Base-by-base conservation (phyloP, 768 basidiomycete genomes). In the Mycena galopus region DNA sequence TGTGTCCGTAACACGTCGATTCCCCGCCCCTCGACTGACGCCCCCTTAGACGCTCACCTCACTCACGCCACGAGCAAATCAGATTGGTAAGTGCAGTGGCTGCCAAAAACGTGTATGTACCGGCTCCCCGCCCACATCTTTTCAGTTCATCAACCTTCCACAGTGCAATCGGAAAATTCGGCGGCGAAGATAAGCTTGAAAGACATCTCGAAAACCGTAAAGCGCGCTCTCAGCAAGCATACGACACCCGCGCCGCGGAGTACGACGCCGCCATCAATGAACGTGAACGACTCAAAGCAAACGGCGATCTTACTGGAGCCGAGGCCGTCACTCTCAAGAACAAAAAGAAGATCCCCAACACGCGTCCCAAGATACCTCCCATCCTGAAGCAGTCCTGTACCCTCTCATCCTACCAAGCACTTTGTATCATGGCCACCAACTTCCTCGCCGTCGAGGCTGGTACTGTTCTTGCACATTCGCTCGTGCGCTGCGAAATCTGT, bases 331-430 rank as follows among this genome's bases (percentile, higher is more conserved):
- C 65, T 11, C 35, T 47, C 27, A 56, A 58, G 39, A 56, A 65
- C 23, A 66, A 58, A 14, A 67, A 67, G 65, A 25, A 58, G 44
- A 29, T 57, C n/a, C 65, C 65, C 1, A 66, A 66, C 39, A 58
- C 56, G 30, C 65, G 65, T 2, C 65, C 65, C 6, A 57, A 21
- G 32, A 47, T 58, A 16, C 65, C 57, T 29, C 7, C 44, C 10
- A 57, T 67, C 44, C 65, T 67, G 39, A 67, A 66, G 57, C 11
- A 9, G 8, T 25, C 39, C 2, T 35, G 17, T 10, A n/a, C 65
- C 11, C 57, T 32, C 27, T 16, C 16, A 2, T 14, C 12, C 27
- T 67, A 67, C 57, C 39, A 33, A 8, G 12, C 10, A 0, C 8
- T 33, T 1, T 23, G 29, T 6, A 35, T 59, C 32, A 16, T 67